A percentile compares a stretch with the other conserved stretches of the same genome.
Conservation (phyloP, 305 asterid species). For the Fraxinus paxiana region DNA sequence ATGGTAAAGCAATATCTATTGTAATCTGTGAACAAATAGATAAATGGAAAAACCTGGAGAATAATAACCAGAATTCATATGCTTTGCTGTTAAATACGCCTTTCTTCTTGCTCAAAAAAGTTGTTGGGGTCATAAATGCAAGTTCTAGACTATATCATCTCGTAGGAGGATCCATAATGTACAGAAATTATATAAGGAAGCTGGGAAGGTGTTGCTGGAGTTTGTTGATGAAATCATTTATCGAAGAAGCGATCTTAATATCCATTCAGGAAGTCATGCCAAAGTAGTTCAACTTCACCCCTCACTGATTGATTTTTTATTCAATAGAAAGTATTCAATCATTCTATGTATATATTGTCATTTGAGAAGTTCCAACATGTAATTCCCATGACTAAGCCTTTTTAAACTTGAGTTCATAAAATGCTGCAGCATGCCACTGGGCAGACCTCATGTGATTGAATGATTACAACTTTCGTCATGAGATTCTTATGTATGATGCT, state of each 20-base stretch:
- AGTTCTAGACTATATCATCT: slow-evolving; percentile 6
- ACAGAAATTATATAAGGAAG: slow-evolving; percentile 15
- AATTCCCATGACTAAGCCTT: background rate
- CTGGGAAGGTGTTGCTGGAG: slow-evolving; percentile 12
- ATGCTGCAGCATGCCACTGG: background rate
- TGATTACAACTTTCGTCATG: background rate
- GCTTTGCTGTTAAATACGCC: background rate
- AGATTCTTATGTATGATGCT: background rate
- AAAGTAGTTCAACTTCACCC: background rate
- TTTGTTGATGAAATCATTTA: slow-evolving; percentile 15
- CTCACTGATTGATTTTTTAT: background rate
- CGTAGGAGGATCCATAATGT: slow-evolving; percentile 1
- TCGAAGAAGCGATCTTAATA: slow-evolving; percentile 6
- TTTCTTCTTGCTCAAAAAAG: slow-evolving; percentile 9
- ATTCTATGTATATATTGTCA: background rate
- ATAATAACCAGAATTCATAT: background rate
- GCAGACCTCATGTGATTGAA: background rate
- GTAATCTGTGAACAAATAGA: slow-evolving; percentile 5
- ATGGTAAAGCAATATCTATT: slow-evolving; percentile 15
- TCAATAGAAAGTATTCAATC: background rate
- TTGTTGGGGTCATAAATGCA: background rate
- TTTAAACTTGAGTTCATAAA: background rate
- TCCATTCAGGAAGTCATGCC: slow-evolving; percentile 12
- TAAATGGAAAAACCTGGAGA: slow-evolving; percentile 5
- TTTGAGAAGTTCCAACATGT: background rate